Conservation (phyloP, 495 filamentous ascomycete species). For the Recurvomyces mirabilis region DNA sequence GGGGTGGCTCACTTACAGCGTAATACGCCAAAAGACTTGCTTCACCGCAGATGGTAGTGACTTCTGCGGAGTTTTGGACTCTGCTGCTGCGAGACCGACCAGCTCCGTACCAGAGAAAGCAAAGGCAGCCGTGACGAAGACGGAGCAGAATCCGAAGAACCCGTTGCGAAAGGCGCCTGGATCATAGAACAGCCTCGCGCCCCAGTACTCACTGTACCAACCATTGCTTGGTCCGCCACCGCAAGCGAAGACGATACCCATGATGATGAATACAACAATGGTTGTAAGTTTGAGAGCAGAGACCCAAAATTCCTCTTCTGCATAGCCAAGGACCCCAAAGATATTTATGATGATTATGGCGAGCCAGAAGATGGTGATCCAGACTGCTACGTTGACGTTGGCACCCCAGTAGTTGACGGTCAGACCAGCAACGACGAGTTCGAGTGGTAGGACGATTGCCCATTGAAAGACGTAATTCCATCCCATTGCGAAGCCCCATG, state of each 20-base stretch:
- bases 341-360: slow-evolving; percentile 37
- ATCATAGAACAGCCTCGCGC: slow-evolving; percentile 37
- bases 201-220: slow-evolving; percentile 30
- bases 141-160: slow-evolving; percentile 56
- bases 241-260: slow-evolving; percentile 23
- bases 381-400: slow-evolving; percentile 35
- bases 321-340: slow-evolving; percentile 41
- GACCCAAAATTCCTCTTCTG: slow-evolving; percentile 43
- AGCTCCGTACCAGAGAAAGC: slow-evolving; percentile 53
- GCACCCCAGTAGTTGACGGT: slow-evolving; percentile 49
- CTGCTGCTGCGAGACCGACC: slow-evolving; percentile 38
- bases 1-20: slow-evolving; percentile 20
- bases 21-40: slow-evolving; percentile 41
- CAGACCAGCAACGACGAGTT: slow-evolving; percentile 38
- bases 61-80: slow-evolving; percentile 36
- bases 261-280: slow-evolving; percentile 37
- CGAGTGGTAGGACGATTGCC: slow-evolving; percentile 37
- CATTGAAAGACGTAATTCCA: slow-evolving; percentile 42
- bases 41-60: slow-evolving; percentile 35
- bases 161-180: slow-evolving; percentile 55
- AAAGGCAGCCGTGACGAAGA: slow-evolving; percentile 58
- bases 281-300: slow-evolving; percentile 40
- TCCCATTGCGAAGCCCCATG: slow-evolving; percentile 45
- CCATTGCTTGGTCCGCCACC: slow-evolving; percentile 29
- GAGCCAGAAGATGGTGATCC: slow-evolving; percentile 38